These are phyloP conservation scores for Xerocomellus dryophilus DNA, from an alignment of 768 basidiomycete species.

Conservation along the genomic window DNA sequence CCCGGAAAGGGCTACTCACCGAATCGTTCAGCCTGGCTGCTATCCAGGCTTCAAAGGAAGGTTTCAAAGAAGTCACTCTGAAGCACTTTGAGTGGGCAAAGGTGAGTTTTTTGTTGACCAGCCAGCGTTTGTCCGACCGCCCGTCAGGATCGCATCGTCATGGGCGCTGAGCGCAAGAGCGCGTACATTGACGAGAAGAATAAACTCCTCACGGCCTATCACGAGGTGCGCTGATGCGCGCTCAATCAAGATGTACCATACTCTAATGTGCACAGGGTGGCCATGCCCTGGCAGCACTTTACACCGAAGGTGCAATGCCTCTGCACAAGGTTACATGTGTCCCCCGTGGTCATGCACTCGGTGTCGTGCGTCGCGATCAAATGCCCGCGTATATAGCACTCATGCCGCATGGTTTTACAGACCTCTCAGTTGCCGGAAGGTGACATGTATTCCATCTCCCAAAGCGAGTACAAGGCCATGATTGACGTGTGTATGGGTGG, in stretches of 20 bases:
- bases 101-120: slow-evolving; percentile 37
- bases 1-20: neutral
- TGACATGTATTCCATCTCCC: slow-evolving; percentile 68
- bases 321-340: slow-evolving; percentile 97
- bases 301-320: slow-evolving; percentile 94
- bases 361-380: slow-evolving; percentile 55
- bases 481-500: slow-evolving; percentile 96
- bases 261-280: slow-evolving; percentile 57
- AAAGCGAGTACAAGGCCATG: slow-evolving; percentile 70
- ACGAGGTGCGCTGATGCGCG: slow-evolving; percentile 60
- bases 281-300: slow-evolving; percentile 91
- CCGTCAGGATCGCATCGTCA: slow-evolving; percentile 83
- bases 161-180: slow-evolving; percentile 94
- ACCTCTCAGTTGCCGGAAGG: slow-evolving; percentile 77
- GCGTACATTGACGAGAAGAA: slow-evolving; percentile 84
- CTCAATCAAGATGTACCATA: neutral
- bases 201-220: slow-evolving; percentile 91
- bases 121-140: neutral
- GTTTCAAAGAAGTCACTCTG: slow-evolving; percentile 63
- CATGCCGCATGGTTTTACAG: slow-evolving; percentile 34
- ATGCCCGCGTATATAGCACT: slow-evolving; percentile 2
- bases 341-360: slow-evolving; percentile 91
- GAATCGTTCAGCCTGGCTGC: slow-evolving; percentile 67
- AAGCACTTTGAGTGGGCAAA: slow-evolving; percentile 98
- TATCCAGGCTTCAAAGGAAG: slow-evolving; percentile 89